Percentiles rank a stretch among this genome's conserved stretches.
Evolutionary conservation across 768 basidiomycete genomes (phyloP).

Genomic region (Amanita phalloides): DNA sequence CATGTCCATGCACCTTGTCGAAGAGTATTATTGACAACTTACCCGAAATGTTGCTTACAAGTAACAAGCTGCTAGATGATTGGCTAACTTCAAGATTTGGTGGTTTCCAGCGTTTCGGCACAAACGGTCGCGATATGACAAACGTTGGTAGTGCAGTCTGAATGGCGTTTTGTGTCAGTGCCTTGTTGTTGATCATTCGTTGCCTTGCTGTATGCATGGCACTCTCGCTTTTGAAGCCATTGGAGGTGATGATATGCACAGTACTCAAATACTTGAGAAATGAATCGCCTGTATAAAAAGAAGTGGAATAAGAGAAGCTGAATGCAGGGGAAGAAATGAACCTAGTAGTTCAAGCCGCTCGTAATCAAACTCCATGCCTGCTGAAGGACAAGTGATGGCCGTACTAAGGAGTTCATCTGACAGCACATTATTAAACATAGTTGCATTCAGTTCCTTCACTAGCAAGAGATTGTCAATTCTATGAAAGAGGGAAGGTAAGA

Average conservation of each 20-base stretch:
- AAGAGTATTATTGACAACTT: background rate
- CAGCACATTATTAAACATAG: slow-evolving; percentile 52
- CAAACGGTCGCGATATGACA: slow-evolving; percentile 64
- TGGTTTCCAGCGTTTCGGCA: slow-evolving; percentile 56
- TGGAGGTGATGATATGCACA: slow-evolving; percentile 61
- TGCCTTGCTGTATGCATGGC: slow-evolving; percentile 57
- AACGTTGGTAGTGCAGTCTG: slow-evolving; percentile 56
- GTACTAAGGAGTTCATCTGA: slow-evolving; percentile 47
- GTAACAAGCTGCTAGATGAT: background rate
- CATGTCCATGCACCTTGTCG: background rate
- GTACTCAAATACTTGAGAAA: slow-evolving; percentile 75
- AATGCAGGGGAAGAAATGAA: slow-evolving; percentile 18
- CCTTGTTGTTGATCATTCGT: slow-evolving; percentile 65
- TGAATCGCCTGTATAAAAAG: slow-evolving; percentile 49
- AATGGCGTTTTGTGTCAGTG: slow-evolving; percentile 44
- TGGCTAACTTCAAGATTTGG: slow-evolving; percentile 25
- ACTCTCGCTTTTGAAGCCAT: slow-evolving; percentile 56
- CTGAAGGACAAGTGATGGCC: slow-evolving; percentile 64
- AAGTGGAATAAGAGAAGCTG: slow-evolving; percentile 5
- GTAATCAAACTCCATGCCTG: slow-evolving; percentile 63
- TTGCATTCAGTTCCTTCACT: slow-evolving; percentile 69
- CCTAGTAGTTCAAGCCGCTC: slow-evolving; percentile 80
- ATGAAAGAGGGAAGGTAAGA: slow-evolving; percentile 66
- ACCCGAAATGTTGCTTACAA: background rate
- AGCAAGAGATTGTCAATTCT: slow-evolving; percentile 67